Evolutionary conservation across 176 grass and related monocot species (phyloP), one percentile per base, ranked within the genome.

Genomic region (Eragrostis nindensis): DNA sequence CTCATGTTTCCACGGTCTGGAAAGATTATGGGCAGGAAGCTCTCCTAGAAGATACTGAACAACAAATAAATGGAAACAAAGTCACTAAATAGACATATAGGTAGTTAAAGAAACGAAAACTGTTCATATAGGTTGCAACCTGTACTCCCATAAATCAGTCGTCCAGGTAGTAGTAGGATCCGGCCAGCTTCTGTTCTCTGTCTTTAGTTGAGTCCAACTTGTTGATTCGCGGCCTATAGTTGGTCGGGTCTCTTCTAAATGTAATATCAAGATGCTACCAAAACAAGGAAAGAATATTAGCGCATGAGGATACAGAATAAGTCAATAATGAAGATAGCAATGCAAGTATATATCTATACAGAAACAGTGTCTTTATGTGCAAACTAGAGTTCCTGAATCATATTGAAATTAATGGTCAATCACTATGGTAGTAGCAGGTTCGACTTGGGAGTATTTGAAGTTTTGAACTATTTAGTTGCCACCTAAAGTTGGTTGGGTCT

Each of bases 201-300:
- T 97, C 94, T 79, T 97, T 97, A 5, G 87, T 88, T 0, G 94
- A 97, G 0, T 97, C 92, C 26, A 97, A 76, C 69, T 97, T 97
- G 80, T 97, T 97, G 82, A 97, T 97, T 11, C 94, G 36, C 2
- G 94, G 94, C 76, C 94, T 89, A 71, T 97, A 94, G 70, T 97
- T 97, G 30, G 85, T 97, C 0, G 92, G 94, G 80, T 97, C 94
- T 83, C 94, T 84, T 66, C 94, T 88, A 60, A 97, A 97, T 7
- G 94, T 97, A 62, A 97, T 97, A 82, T 94, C 92, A 63, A 97
- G 91, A 80, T 92, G 92, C 91, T 90, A 83, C 19, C 8, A 59
- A 82, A 81, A 24, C n/a, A 49, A 57, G 36, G 36, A 77, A 69
- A 82, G 54, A 40, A 72, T 10, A 68, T 41, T 67, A 65, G 46